Conservation (phyloP, 1,284 basidiomycete genomes). For the Phylloboletellus chloephorus region DNA sequence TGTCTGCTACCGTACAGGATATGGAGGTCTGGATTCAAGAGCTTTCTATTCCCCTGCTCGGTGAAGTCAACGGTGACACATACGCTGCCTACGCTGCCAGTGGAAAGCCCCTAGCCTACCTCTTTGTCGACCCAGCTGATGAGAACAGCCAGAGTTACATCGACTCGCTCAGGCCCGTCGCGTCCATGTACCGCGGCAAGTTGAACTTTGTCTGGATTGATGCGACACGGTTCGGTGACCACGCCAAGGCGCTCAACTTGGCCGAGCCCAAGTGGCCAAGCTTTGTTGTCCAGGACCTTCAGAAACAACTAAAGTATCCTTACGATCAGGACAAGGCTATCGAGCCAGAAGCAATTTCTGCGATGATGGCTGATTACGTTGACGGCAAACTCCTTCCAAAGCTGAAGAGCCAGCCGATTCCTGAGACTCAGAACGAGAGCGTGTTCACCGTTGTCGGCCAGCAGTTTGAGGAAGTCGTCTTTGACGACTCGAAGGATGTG, state of each 20-base stretch:
- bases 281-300: constrained; percentile 89
- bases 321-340: constrained; percentile 65
- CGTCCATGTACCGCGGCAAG: constrained; percentile 78
- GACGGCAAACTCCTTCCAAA: constrained; percentile 74
- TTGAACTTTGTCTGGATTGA: constrained; percentile 99
- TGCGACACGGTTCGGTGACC: constrained; percentile 90
- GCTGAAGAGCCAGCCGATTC: constrained; percentile 90
- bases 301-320: constrained; percentile 86
- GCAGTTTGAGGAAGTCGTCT: constrained; percentile 83
- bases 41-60: constrained; percentile 85
- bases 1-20: constrained; percentile 53
- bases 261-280: constrained; percentile 82
- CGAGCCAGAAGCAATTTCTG: constrained; percentile 50
- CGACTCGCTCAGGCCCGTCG: constrained; percentile 69
- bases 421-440: constrained; percentile 75
- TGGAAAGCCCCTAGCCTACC: constrained; percentile 87
- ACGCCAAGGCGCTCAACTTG: constrained; percentile 93
- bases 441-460: constrained; percentile 87
- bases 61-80: constrained; percentile 94
- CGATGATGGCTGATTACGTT: constrained; percentile 64
- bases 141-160: constrained; percentile 65
- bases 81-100: constrained; percentile 83
- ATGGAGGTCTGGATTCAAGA: constrained; percentile 77
- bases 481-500: constrained; percentile 88
- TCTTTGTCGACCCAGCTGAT: constrained; percentile 84